Evolutionary conservation across 108 stramenopile genomes (phyloP).

Genomic region (Schizochytrium sp.): DNA sequence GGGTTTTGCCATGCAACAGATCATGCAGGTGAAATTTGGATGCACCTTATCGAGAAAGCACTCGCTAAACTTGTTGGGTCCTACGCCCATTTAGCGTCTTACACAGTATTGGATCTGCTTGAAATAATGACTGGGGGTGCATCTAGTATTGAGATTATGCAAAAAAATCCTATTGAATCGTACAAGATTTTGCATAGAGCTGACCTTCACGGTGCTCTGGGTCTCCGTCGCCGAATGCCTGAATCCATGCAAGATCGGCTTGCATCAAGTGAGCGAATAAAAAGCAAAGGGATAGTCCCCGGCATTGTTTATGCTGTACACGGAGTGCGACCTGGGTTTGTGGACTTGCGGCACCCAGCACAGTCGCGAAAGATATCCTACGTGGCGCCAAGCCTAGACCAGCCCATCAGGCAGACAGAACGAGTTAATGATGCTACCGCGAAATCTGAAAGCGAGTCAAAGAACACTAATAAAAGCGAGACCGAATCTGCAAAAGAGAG

Average conservation of each 20-base stretch:
- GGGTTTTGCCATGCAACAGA: slow-evolving; percentile 41
- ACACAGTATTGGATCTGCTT: slow-evolving; percentile 7
- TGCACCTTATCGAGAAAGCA: slow-evolving; percentile 27
- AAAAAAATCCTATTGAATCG: not conserved
- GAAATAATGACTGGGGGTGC: not conserved
- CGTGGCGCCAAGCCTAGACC: too few relatives aligned
- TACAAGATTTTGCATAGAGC: not conserved
- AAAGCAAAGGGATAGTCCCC: not conserved
- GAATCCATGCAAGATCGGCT: not conserved
- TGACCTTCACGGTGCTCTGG: not conserved
- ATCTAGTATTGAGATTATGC: too few relatives aligned
- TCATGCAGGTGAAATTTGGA: slow-evolving; percentile 13
- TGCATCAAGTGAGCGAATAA: not conserved
- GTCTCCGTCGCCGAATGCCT: not conserved
- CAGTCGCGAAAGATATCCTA: too few relatives aligned
- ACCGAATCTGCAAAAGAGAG: too few relatives aligned
- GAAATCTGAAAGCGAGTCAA: too few relatives aligned
- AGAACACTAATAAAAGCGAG: too few relatives aligned
- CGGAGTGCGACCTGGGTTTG: too few relatives aligned
- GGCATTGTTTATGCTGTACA: too few relatives aligned
- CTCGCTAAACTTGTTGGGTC: slow-evolving; percentile 35
- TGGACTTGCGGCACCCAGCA: too few relatives aligned
- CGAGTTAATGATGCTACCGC: too few relatives aligned
- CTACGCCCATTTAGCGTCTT: not conserved
- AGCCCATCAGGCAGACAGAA: too few relatives aligned